Conservation (phyloP, 2,329 filamentous ascomycete species). For the Chaetomium strumarium region DNA sequence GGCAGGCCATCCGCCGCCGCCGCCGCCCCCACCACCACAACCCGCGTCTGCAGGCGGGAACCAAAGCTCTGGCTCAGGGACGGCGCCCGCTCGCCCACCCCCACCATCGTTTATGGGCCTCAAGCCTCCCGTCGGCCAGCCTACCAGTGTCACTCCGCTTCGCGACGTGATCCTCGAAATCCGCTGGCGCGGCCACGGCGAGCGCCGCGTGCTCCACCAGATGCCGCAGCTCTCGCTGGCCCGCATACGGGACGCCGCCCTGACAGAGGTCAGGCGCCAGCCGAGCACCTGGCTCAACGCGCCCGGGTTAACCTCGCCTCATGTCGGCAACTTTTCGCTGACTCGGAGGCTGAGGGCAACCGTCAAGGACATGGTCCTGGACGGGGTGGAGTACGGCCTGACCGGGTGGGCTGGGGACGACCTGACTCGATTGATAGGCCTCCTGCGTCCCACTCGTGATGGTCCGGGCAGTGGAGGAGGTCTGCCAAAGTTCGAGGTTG, state of each 20-base stretch:
- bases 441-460: background rate
- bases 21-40: background rate
- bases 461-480: background rate
- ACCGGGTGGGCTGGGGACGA: conserved; percentile 28
- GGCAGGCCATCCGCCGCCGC: background rate
- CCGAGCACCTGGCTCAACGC: conserved; percentile 7
- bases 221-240: conserved; percentile 3
- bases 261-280: conserved; percentile 17
- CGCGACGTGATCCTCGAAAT: conserved; percentile 22
- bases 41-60: background rate
- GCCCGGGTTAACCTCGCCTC: background rate
- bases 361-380: conserved; percentile 24
- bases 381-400: conserved; percentile 28
- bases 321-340: background rate
- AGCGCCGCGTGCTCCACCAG: conserved; percentile 16
- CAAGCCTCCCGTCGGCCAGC: background rate
- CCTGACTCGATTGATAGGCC: conserved; percentile 25
- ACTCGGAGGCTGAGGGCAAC: conserved; percentile 21
- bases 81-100: background rate
- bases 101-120: background rate
- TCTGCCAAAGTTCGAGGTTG: conserved; percentile 15
- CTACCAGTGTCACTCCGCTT: background rate
- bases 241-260: conserved; percentile 16
- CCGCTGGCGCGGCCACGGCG: conserved; percentile 19
- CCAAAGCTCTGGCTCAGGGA: background rate